Evolutionary conservation across 192 early-diverging fungal species (phyloP), one percentile per base, ranked within the genome.

Genomic region (Chytriomyces hyalinus): DNA sequence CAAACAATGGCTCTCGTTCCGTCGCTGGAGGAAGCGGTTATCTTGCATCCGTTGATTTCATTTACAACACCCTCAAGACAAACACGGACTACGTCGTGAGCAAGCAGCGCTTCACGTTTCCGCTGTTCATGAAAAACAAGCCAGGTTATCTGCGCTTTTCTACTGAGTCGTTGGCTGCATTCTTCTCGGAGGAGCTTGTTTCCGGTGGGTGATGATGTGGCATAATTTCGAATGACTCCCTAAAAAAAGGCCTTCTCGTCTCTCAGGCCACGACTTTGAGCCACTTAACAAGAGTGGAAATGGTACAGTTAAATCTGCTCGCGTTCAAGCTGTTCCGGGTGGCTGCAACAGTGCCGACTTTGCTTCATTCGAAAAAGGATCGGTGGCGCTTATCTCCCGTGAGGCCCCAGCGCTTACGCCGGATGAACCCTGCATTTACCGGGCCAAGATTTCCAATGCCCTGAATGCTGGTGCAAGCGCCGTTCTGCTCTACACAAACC

Each of bases 1-100:
- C 47, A 24, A 44, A 82, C 63, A 74, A 73, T 49, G 65, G 73
- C 43, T 72, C 83, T 50, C 65, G 83, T 20, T 68, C 71, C 20
- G 80, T 84, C 24, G 53, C 62, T 28, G 48, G 50, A 11, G n/a
- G 8, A 26, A 80, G 74, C 26, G 80, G 80, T 4, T 80, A 84
- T 74, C 72, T 53, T 50, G 78, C 70, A 10, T 65, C 72, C 10
- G 83, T 74, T 7, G 71, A 75, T 8, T 83, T 83, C 48, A 44
- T 83, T 26, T 28, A 50, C 51, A 28, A 8, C 3, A 51, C 53
- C 46, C 48, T 84, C 6, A 65, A 64, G 49, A 44, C 26, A 49
- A 49, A 80, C 22, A 79, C 80, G 8, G 69, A 79, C 46, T 80
- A 75, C 46, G 47, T 22, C 24, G 78, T 81, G n/a, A 67, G 26